phyloP scores from a whole-genome alignment of 129 eudicot genomes.

The Lactuca sativa region DNA sequence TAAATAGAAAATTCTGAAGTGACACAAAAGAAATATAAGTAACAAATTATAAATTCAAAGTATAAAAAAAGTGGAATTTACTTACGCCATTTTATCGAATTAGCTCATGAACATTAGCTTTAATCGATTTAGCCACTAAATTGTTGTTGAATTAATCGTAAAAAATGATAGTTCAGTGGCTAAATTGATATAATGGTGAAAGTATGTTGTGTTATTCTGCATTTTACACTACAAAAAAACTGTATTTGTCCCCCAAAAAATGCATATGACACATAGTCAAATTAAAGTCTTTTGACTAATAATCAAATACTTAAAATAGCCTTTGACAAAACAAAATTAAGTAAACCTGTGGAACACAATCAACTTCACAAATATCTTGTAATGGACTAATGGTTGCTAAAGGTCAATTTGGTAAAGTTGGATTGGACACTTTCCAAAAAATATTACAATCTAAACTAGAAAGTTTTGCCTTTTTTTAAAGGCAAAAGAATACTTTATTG shows the following conservation, averaged over 20 bases:
- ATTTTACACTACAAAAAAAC: neutral
- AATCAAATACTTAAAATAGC: neutral
- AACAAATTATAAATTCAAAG: neutral
- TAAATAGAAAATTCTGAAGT: conserved; percentile 82
- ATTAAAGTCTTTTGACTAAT: neutral
- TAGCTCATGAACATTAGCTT: neutral
- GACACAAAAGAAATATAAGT: conserved; percentile 28
- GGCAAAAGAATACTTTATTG: conserved; percentile 3
- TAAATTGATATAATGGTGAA: neutral
- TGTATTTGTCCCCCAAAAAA: neutral
- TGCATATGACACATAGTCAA: neutral
- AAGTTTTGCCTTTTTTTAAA: neutral
- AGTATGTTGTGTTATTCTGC: neutral
- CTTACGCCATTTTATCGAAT: neutral
- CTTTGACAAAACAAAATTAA: neutral
- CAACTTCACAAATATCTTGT: too few species aligned
- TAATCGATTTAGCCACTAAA: neutral
- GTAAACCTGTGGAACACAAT: neutral
- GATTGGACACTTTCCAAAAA: conserved; percentile 1
- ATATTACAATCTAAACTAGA: neutral
- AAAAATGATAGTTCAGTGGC: neutral
- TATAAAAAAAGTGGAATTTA: neutral
- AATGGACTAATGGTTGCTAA: neutral
- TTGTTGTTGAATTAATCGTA: too few species aligned
- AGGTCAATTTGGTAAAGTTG: neutral